Evolutionary conservation across 768 basidiomycete species (phyloP).

Genomic region (Podaxis rugospora): DNA sequence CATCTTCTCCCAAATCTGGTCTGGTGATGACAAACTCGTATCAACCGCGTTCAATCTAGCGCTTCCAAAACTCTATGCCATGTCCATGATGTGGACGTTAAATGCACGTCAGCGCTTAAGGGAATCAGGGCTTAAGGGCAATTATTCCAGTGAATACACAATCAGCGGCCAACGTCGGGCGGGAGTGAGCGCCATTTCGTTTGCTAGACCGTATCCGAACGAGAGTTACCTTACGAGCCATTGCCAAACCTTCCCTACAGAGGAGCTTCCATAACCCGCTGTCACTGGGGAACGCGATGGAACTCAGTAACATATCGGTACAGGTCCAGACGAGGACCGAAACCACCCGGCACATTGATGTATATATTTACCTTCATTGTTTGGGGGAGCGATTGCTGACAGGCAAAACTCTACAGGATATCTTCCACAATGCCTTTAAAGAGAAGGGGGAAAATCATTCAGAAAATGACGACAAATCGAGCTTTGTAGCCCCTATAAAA

Average conservation of each 20-base stretch:
- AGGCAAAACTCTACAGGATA: not conserved
- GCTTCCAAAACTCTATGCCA: slow-evolving; percentile 29
- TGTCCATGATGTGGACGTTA: slow-evolving; percentile 34
- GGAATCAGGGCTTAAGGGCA: slow-evolving; percentile 7
- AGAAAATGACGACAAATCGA: not conserved
- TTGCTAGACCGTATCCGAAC: not conserved
- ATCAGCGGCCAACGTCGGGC: slow-evolving; percentile 4
- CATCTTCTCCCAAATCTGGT: slow-evolving; percentile 27
- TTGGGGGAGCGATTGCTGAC: not conserved
- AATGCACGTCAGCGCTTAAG: slow-evolving; percentile 25
- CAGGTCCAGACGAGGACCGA: slow-evolving; percentile 23
- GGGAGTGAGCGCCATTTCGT: not conserved
- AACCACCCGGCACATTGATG: slow-evolving; percentile 22
- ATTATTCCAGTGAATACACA: slow-evolving; percentile 10
- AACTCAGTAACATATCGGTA: slow-evolving; percentile 15
- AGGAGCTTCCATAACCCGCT: not conserved
- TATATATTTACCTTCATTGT: slow-evolving; percentile 9
- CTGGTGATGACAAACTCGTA: slow-evolving; percentile 19
- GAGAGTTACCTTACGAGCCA: not conserved
- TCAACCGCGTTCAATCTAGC: slow-evolving; percentile 25
- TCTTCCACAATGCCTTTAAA: not conserved
- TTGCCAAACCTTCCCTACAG: not conserved
- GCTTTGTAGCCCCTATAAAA: not conserved
- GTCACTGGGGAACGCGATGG: slow-evolving; percentile 15
- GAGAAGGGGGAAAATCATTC: not conserved